These are phyloP conservation scores for Fusarium sp. DNA, from an alignment of 2,329 filamentous ascomycete species.

Conservation along the genomic window DNA sequence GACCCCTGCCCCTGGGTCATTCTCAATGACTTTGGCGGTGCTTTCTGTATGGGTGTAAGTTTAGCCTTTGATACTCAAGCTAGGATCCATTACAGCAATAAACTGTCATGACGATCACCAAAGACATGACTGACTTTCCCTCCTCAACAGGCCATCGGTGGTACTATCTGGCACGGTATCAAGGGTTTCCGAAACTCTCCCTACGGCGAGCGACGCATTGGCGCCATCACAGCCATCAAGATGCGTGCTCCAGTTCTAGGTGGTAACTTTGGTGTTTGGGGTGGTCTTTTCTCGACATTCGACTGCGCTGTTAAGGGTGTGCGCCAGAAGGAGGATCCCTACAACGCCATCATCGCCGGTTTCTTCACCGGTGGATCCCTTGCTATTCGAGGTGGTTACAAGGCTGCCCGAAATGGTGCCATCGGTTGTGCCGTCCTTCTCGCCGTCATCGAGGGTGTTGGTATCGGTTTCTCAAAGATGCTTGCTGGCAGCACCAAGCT, in stretches of 20 bases:
- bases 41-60: constrained; percentile 94
- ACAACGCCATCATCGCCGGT: constrained; percentile 96
- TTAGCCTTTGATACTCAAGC: neutral
- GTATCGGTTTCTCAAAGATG: constrained; percentile 95
- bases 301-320: constrained; percentile 97
- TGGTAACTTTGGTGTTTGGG: constrained; percentile 98
- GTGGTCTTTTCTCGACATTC: constrained; percentile 93
- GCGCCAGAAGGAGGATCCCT: constrained; percentile 96
- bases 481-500: constrained; percentile 89
- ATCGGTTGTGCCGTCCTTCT: constrained; percentile 96
- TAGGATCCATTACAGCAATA: constrained; percentile 15
- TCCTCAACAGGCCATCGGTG: constrained; percentile 72
- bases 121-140: constrained; percentile 32
- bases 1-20: constrained; percentile 98
- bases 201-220: constrained; percentile 94
- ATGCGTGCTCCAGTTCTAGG: constrained; percentile 94
- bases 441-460: constrained; percentile 96
- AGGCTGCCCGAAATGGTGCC: constrained; percentile 92
- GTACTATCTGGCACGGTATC: constrained; percentile 94
- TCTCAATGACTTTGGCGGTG: constrained; percentile 96
- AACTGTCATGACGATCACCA: constrained; percentile 1
- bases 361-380: constrained; percentile 96
- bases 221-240: constrained; percentile 96
- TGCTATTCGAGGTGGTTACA: constrained; percentile 90
- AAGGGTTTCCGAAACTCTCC: constrained; percentile 93